Percentiles rank a stretch among this genome's conserved stretches.
Evolutionary conservation across 768 basidiomycete species (phyloP).

Genomic region (Pleurotus eryngii): DNA sequence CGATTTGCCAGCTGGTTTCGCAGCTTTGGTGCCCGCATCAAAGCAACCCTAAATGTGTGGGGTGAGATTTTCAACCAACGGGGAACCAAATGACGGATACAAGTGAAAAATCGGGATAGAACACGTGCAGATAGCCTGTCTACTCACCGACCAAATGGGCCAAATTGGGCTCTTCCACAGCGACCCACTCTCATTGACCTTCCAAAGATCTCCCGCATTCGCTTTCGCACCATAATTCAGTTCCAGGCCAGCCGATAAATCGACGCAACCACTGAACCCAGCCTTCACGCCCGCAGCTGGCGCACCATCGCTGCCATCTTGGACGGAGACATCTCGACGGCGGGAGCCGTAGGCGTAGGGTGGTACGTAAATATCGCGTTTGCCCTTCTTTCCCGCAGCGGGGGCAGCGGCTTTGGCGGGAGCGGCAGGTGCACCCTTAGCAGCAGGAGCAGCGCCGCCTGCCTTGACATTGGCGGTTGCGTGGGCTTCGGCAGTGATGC

Average conservation of each 20-base stretch:
- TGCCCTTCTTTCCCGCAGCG: neutral
- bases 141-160: constrained; percentile 2
- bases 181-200: neutral
- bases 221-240: neutral
- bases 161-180: neutral
- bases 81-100: neutral
- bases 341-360: neutral
- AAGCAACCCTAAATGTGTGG: neutral
- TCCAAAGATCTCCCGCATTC: neutral
- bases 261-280: neutral
- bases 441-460: neutral
- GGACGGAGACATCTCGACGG: neutral
- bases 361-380: neutral
- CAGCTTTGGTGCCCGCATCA: neutral
- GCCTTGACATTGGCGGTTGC: neutral
- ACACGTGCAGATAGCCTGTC: neutral
- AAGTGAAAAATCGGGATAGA: neutral
- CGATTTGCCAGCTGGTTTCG: neutral
- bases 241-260: neutral
- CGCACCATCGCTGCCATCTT: neutral
- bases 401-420: no score
- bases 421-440: no score
- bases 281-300: neutral
- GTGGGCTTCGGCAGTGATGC: neutral
- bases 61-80: no score